Evolutionary conservation across 2,329 filamentous ascomycete species (phyloP), one percentile per base, ranked within the genome.

Genomic region (Chrysoporthe austroafricana): DNA sequence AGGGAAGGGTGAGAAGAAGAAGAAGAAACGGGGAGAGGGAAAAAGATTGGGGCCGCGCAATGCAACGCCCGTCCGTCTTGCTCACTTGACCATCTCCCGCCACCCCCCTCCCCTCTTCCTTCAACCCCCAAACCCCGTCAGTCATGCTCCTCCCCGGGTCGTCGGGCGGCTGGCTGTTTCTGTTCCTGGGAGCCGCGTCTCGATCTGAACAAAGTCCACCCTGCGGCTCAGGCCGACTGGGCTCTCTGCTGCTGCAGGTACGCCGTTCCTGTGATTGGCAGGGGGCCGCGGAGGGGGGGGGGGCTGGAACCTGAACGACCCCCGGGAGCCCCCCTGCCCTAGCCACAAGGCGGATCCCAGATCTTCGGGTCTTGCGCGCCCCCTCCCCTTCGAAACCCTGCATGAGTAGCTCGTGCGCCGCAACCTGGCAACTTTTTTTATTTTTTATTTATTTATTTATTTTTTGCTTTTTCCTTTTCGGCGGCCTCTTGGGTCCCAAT

Each of bases 321-420:
- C 26, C 26, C 26, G 26, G 26, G 26, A 26, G 26, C 21, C n/a
- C n/a, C 46, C n/a, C 21, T 7, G 3, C 48, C 48, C 14, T 21
- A 9, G 16, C 39, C 18, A 60, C n/a, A 43, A 42, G 36, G 16
- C 34, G 42, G 59, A 66, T 60, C 65, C 65, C 65, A 66, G 65
- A 56, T 63, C 59, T 50, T 61, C 65, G 65, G 65, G 56, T 66
- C 59, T 52, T 52, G 44, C 21, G 63, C 50, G 32, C 34, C 57
- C 16, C 26, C 48, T 21, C 48, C 32, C 50, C 50, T 54, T 32
- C 50, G 26, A 54, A 54, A 34, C 26, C 50, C 50, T 54, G 50
- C 50, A 54, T 54, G 26, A 54, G 50, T 54, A 5, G 6, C 9
- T 39, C 36, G 6, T 6, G 36, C 5, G 36, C 6, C 36, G 36